Evolutionary conservation across 345 rosid species (phyloP).

Genomic region (Toxicodendron radicans): DNA sequence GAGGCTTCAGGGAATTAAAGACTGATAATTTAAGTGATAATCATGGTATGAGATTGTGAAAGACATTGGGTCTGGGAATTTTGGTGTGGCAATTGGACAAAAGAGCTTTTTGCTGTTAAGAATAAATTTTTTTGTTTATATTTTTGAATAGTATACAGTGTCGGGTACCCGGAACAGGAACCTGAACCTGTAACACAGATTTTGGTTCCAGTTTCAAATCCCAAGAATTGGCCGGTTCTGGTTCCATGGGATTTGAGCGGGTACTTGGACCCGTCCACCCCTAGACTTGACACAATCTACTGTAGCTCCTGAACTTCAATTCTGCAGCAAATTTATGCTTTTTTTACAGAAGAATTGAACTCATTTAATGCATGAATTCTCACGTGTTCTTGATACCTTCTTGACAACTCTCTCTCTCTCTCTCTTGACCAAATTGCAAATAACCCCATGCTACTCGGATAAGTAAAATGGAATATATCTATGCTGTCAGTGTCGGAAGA

Average conservation of each 20-base stretch:
- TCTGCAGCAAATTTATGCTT: not conserved
- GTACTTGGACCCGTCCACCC: no score
- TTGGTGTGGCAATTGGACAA: constrained; percentile 53
- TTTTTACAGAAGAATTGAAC: not conserved
- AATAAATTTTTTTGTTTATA: no score
- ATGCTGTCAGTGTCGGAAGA: constrained; percentile 90
- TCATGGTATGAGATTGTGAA: constrained; percentile 64
- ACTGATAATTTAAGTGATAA: not conserved
- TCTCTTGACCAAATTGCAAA: constrained; percentile 8
- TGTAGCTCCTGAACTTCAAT: not conserved
- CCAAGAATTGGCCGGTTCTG: no score
- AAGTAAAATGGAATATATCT: constrained; percentile 38
- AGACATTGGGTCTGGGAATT: constrained; percentile 68
- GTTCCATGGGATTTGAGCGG: no score
- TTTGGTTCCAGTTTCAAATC: no score
- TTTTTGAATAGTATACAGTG: no score
- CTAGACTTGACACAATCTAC: not conserved
- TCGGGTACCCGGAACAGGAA: no score
- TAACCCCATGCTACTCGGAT: constrained; percentile 16
- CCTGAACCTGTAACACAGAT: no score
- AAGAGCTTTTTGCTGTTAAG: constrained; percentile 63
- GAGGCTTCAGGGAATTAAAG: not conserved
- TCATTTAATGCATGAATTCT: not conserved
- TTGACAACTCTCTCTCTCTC: not conserved
- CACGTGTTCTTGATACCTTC: not conserved